Evolutionary conservation across 2,329 filamentous ascomycete species (phyloP).

Genomic region (Diaporthe citrichinensis): DNA sequence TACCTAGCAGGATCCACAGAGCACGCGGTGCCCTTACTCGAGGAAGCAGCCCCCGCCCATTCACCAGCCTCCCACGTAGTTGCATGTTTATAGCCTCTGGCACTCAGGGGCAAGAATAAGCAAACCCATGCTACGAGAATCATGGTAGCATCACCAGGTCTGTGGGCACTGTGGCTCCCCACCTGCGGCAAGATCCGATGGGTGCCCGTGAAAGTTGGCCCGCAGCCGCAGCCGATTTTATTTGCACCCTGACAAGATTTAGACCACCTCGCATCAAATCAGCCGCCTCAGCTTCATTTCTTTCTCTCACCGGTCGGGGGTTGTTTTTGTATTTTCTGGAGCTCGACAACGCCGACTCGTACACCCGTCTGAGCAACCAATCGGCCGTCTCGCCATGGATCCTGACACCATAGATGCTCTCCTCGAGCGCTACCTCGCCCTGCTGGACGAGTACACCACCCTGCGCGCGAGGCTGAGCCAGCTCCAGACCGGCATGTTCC

Average conservation of each 20-base stretch:
- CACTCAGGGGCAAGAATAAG: constrained; percentile 31
- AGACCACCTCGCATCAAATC: neutral
- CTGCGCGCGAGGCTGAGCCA: constrained; percentile 68
- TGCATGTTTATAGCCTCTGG: constrained; percentile 23
- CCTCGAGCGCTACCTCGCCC: constrained; percentile 74
- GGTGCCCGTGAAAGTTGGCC: constrained; percentile 23
- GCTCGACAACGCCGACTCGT: constrained; percentile 3
- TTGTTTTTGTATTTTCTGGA: neutral
- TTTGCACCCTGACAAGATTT: constrained; percentile 10
- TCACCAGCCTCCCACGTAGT: constrained; percentile 4
- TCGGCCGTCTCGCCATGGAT: constrained; percentile 46
- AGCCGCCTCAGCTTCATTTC: constrained; percentile 12
- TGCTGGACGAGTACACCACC: constrained; percentile 76
- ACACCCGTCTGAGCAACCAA: constrained; percentile 9
- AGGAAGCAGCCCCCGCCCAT: constrained; percentile 4
- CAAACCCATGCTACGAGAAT: constrained; percentile 16
- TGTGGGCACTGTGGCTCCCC: constrained; percentile 25
- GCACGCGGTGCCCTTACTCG: constrained; percentile 27
- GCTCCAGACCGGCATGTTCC: constrained; percentile 69
- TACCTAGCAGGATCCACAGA: constrained; percentile 5
- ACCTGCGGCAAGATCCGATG: constrained; percentile 36
- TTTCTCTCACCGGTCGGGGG: neutral
- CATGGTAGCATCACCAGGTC: constrained; percentile 18
- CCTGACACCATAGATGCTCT: constrained; percentile 70
- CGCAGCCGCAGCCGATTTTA: constrained; percentile 11